Base-by-base conservation (phyloP, 306 rosid genomes). In the Quercus glauca region DNA sequence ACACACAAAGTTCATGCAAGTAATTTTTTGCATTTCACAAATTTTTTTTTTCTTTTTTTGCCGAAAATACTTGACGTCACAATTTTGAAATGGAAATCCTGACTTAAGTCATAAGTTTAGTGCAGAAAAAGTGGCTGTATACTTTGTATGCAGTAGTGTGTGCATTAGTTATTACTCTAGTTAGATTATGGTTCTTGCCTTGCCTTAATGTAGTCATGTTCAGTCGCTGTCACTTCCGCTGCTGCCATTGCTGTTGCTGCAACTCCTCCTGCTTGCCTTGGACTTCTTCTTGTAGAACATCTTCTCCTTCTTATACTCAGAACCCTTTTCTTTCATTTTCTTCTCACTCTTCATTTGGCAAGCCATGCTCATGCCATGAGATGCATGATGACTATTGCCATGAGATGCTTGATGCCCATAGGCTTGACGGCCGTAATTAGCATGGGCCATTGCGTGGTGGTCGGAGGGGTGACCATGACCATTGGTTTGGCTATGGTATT, bases 401-500 rank as follows among this genome's bases (percentile, higher is more conserved):
- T 45, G 52, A 45, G 17, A 45, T 45, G 53, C 53, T 9, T 45
- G 53, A 15, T 12, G 68, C 14, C 61, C 53, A 45, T 45, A 12
- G 53, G 14, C 53, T 29, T 68, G 67, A 49, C 69, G 43, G 43
- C 43, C 43, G 43, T 37, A 37, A 45, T 45, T 45, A 45, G 53
- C 68, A 23, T 79, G 53, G 5, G 64, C 15, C 53, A 11, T 11
- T 45, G 53, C 53, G 15, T 45, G 53, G 31, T 73, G 64, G 21
- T 43, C 37, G 51, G 55, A 33, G 65, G 4, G 55, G 15, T 45
- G 53, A 12, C 53, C 53, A 45, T 45, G 53, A 12, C 53, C 53
- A 45, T 45, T 43, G 26, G 83, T 78, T 71, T 55, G 73, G 57
- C 29, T 74, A 67, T 76, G 74, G 72, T 11, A 11, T 37, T 37